These are phyloP conservation scores for Oenanthe sinensis DNA, from an alignment of 129 eudicot genomes.

Conservation along the genomic window DNA sequence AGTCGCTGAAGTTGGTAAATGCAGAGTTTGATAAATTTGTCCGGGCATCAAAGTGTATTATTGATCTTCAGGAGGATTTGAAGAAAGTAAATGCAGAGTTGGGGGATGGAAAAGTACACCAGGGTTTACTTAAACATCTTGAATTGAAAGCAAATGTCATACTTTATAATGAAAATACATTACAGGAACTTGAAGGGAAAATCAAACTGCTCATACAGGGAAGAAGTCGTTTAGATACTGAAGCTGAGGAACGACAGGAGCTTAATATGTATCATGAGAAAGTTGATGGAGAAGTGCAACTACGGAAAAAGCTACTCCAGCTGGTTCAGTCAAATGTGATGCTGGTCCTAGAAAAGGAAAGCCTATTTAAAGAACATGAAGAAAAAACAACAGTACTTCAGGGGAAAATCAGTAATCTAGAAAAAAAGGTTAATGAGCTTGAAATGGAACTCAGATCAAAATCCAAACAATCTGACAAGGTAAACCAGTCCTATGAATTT, in stretches of 20 bases:
- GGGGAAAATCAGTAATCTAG: constrained; percentile 28
- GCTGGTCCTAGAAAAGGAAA: constrained; percentile 41
- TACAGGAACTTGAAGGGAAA: constrained; percentile 46
- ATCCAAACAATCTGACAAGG: constrained; percentile 33
- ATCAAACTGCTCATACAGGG: constrained; percentile 19
- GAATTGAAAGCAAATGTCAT: constrained; percentile 32
- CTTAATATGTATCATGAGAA: constrained; percentile 34
- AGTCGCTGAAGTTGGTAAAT: constrained; percentile 44
- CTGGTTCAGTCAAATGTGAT: constrained; percentile 36
- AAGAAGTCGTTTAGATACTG: constrained; percentile 21
- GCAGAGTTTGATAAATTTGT: constrained; percentile 19
- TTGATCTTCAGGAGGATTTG: constrained; percentile 49
- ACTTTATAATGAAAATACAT: constrained; percentile 27
- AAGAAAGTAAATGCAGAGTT: constrained; percentile 36
- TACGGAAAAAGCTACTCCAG: constrained; percentile 39
- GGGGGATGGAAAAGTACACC: constrained; percentile 36
- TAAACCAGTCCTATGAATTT: constrained; percentile 36
- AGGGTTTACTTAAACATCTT: constrained; percentile 33
- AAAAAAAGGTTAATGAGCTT: constrained; percentile 30
- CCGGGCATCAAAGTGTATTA: constrained; percentile 9
- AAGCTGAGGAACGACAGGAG: constrained; percentile 23
- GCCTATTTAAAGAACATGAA: constrained; percentile 32
- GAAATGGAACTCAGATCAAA: constrained; percentile 28
- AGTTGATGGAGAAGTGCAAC: constrained; percentile 45
- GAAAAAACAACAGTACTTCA: constrained; percentile 34